Evolutionary conservation across 2,329 filamentous ascomycete genomes (phyloP), one percentile per base, ranked within the genome.

Genomic region (Sclerotinia glacialis): DNA sequence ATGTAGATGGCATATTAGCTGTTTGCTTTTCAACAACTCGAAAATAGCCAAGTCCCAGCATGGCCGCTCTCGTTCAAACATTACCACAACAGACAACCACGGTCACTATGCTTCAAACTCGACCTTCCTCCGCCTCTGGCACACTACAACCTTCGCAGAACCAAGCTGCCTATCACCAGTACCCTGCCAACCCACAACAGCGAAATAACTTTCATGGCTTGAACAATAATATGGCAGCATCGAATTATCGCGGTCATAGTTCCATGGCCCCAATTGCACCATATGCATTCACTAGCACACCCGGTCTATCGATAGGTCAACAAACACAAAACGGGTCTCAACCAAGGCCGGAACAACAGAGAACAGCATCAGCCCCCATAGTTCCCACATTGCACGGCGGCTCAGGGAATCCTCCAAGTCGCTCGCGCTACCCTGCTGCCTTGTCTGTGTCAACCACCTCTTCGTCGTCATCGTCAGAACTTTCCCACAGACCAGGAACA

Each of bases 1-100:
- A 50, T 37, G 52, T 71, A 71, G 69, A 60, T 62, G 23, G 58
- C 49, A 61, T 58, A 44, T 67, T 67, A 68, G 69, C 71, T 67
- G 58, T 68, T 67, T 70, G 67, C 70, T 70, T 68, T 68, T 68
- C 73, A 67, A 69, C 72, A 72, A 64, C 59, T 55, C 60, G 26
- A 60, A 65, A 49, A 53, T 47, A 63, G 54, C 55, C 59, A 62
- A 68, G 68, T 66, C 76, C 76, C 83, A 89, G 77, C 78, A 94
- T 95, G 91, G 91, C 91, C 82, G 90, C 91, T 79, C 83, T 94
- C 82, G 89, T 93, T 76, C 91, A 94, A 81, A 87, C 89, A 69
- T 91, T 90, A 77, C 86, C 90, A 75, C 89, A 91, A 80, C 89
- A 92, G 79, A 87, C 88, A 76, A 83, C 84, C 78, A 88, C 89